Evolutionary conservation across 2,329 filamentous ascomycete genomes (phyloP).

Genomic region (Geosmithia morbida): DNA sequence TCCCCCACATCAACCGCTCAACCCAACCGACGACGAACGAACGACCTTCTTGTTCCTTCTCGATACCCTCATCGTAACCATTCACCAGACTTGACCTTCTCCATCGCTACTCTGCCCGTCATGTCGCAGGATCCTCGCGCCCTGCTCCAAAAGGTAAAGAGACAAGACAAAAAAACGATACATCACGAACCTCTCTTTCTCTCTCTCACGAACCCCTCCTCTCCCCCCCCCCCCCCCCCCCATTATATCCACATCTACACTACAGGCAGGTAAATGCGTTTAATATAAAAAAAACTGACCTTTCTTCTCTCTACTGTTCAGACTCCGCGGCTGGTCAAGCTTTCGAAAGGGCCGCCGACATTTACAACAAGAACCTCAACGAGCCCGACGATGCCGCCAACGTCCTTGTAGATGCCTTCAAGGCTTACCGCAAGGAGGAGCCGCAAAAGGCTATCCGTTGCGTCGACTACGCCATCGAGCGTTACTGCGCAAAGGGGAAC

Average conservation of each 20-base stretch:
- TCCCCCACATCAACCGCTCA: background rate
- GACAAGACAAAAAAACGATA: too few relatives aligned
- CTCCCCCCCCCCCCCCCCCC: too few relatives aligned
- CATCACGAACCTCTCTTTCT: background rate
- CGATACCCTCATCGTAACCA: background rate
- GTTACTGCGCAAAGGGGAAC: conserved; percentile 83
- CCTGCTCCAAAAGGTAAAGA: conserved; percentile 58
- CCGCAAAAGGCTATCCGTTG: conserved; percentile 73
- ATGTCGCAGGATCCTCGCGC: conserved; percentile 71
- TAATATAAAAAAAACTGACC: conserved; percentile 52
- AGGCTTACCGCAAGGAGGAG: conserved; percentile 78
- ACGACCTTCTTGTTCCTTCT: background rate
- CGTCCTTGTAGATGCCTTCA: conserved; percentile 79
- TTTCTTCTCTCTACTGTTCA: conserved; percentile 19
- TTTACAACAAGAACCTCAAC: conserved; percentile 69
- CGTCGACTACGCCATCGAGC: conserved; percentile 63
- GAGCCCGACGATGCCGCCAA: conserved; percentile 90
- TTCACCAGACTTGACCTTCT: background rate
- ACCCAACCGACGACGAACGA: background rate
- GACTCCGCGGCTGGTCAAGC: conserved; percentile 75
- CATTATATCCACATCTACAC: too few relatives aligned
- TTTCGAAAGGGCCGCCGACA: conserved; percentile 72
- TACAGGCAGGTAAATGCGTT: conserved; percentile 89
- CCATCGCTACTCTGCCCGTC: conserved; percentile 2
- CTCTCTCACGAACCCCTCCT: conserved; percentile 8